phyloP scores from a whole-genome alignment of 1,139 yeast species.

The Geotrichum candidum region DNA sequence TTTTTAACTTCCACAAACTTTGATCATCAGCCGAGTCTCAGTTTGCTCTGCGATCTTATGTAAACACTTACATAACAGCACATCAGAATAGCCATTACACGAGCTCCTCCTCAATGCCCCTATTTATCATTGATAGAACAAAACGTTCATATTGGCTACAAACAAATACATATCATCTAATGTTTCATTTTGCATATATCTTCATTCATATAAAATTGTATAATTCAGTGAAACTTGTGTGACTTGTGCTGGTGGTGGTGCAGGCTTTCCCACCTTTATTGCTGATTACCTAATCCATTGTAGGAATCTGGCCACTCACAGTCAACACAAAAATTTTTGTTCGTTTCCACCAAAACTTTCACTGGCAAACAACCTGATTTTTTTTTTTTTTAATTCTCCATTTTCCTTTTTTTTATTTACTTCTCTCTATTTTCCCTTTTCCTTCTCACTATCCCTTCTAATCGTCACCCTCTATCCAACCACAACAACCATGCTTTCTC shows the following conservation, averaged over 20 bases:
- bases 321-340: background rate
- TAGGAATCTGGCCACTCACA: background rate
- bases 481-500: slow-evolving; percentile 17
- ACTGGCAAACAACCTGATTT: background rate
- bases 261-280: background rate
- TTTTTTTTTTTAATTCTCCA: background rate
- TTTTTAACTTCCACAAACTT: no score
- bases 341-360: background rate
- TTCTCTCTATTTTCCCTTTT: background rate
- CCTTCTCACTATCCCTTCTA: background rate
- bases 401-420: background rate
- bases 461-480: background rate
- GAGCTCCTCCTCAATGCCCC: no score
- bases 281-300: background rate
- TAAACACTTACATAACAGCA: no score
- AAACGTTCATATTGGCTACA: no score
- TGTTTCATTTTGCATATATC: no score
- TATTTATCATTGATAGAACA: no score
- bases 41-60: no score
- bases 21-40: no score
- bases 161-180: no score
- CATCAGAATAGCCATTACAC: no score
- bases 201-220: background rate
- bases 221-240: background rate
- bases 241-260: background rate